Evolutionary conservation across 148 eudicot genomes (phyloP), one percentile per base, ranked within the genome.

Genomic region (Amaranthus cruentus): DNA sequence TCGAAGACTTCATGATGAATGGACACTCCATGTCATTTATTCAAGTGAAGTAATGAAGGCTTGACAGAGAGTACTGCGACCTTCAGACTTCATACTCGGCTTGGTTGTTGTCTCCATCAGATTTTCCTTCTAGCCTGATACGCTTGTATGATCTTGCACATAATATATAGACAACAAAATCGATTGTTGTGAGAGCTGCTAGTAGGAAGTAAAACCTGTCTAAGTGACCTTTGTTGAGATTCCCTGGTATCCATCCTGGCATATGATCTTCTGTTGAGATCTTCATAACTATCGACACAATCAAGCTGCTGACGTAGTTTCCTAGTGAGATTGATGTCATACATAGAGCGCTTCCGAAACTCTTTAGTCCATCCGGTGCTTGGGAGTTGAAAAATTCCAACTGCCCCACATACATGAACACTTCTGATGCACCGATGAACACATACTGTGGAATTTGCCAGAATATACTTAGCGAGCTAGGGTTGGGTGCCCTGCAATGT

Each of bases 261-360:
- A 84, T 88, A 67, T 86, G 73, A 52, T 87, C 89, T 15, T 13
- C 80, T 1, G 96, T 87, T 2, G 97, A 88, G 61, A 95, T 85
- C 63, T 86, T 88, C 94, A 89, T 84, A 6, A 91, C 96, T 18
- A 92, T 77, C 0, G 85, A 82, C 55, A 95, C 97, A 2, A 95
- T 77, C 57, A 91, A 72, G 73, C 87, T 91, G 70, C 97, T 95
- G 18, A 87, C 92, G 2, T 91, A 95, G 80, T 91, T 95, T 59
- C 99, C 99, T 0, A 95, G 87, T 9, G 99, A 90, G 68, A 90
- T 91, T 0, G 99, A 91, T n/a, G 96, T 87, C 95, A 95, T 92
- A 72, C 90, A 90, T 9, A 91, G 94, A 2, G 99, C 97, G 78
- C 96, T 90, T 15, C 99, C 96, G 42, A 95, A 91, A 79, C 97